phyloP scores from a whole-genome alignment of 495 filamentous ascomycete species.

The Tuber borchii region DNA sequence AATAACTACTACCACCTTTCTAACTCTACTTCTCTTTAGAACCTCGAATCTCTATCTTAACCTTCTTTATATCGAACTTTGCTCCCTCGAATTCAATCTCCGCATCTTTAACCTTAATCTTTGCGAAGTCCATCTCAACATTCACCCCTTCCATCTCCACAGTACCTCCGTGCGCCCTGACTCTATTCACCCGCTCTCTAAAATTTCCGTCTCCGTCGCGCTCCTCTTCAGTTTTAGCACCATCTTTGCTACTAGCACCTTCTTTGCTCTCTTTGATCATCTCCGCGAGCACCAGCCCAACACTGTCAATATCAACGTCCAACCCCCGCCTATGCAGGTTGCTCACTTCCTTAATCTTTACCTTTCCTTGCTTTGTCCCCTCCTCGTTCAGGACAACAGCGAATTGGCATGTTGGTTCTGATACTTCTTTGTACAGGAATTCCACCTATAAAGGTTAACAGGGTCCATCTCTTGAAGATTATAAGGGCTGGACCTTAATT shows the following conservation, averaged over 20 bases:
- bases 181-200: slow-evolving; percentile 20
- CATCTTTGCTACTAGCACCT: slow-evolving; percentile 39
- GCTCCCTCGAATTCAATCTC: slow-evolving; percentile 30
- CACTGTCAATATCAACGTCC: slow-evolving; percentile 48
- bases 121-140: slow-evolving; percentile 30
- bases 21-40: slow-evolving; percentile 10
- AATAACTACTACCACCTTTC: neutral
- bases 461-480: slow-evolving; percentile 7
- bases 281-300: slow-evolving; percentile 43
- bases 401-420: slow-evolving; percentile 66
- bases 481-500: slow-evolving; percentile 54
- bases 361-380: slow-evolving; percentile 63
- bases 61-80: slow-evolving; percentile 25
- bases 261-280: slow-evolving; percentile 56
- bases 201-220: neutral
- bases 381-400: slow-evolving; percentile 72
- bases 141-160: slow-evolving; percentile 29
- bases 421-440: slow-evolving; percentile 68
- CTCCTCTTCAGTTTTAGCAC: slow-evolving; percentile 1
- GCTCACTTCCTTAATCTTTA: slow-evolving; percentile 75
- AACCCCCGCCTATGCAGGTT: slow-evolving; percentile 79
- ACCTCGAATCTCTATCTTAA: slow-evolving; percentile 23
- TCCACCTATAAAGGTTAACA: slow-evolving; percentile 51
- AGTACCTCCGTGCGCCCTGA: slow-evolving; percentile 20
- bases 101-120: slow-evolving; percentile 21